Evolutionary conservation across 164 flowering plant genomes (phyloP).

Genomic region (Liriodendron chinense): DNA sequence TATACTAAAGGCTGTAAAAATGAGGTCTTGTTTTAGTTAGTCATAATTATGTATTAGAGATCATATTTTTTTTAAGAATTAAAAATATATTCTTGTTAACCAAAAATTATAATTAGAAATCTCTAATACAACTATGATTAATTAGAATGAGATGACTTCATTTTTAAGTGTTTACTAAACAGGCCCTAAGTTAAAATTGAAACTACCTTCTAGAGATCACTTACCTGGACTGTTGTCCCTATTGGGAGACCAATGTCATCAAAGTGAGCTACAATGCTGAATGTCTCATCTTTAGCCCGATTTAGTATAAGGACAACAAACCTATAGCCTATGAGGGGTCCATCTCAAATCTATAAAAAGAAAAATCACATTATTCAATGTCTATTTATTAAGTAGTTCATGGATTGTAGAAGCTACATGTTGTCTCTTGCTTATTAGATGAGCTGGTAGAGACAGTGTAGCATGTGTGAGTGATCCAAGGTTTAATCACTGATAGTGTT

Average conservation of each 20-base stretch:
- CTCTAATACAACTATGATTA: too few species aligned
- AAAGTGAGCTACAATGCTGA: slow-evolving; percentile 58
- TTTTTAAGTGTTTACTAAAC: too few species aligned
- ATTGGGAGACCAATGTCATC: slow-evolving; percentile 65
- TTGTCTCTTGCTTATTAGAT: neutral
- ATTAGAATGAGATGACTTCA: too few species aligned
- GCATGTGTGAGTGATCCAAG: too few species aligned
- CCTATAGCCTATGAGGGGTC: slow-evolving; percentile 61
- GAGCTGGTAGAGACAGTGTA: neutral
- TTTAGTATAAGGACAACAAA: slow-evolving; percentile 56
- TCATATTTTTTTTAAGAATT: too few species aligned
- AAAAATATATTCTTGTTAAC: too few species aligned
- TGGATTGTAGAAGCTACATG: neutral
- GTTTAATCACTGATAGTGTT: neutral
- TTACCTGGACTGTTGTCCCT: slow-evolving; percentile 38
- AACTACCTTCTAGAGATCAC: slow-evolving; percentile 78
- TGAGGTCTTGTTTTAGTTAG: too few species aligned
- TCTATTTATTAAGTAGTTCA: too few species aligned
- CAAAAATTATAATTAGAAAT: too few species aligned
- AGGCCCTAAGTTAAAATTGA: too few species aligned
- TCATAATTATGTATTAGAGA: too few species aligned
- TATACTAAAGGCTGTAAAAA: too few species aligned
- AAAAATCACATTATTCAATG: neutral
- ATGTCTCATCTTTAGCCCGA: slow-evolving; percentile 27
- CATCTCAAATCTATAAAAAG: slow-evolving; percentile 68